Evolutionary conservation across 108 stramenopile genomes (phyloP), one percentile per base, ranked within the genome.

Genomic region (Conticribra guillardii): DNA sequence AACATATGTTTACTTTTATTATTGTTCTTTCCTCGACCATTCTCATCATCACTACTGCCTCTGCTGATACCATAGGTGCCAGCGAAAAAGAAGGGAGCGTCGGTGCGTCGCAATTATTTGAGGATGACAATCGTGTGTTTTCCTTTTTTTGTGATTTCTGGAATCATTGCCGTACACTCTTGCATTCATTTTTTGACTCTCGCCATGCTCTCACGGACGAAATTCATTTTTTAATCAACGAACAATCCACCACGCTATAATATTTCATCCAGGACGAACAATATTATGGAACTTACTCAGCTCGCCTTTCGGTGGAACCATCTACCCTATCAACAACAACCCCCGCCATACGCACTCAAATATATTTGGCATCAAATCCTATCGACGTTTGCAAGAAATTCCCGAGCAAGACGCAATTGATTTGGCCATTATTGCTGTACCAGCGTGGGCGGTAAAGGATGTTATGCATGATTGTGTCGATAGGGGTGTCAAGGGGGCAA

Each of bases 381-480:
- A 74, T 41, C 50, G 29, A 16, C 49, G 67, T 31, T 14, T 76
- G 30, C 68, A 69, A 41, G 76, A 76, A 28, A 53, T 76, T 32
- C 21, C 32, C 0, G 55, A 64, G 11, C 31, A 22, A 41, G 67
- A 27, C 18, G 24, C 44, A 3, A 76, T 80, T 7, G 79, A 80
- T 50, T 30, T 80, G 60, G 79, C 67, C 16, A 60, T 80, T 37
- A 66, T 80, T 46, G 73, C 73, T 51, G 67, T 72, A 7, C 79
- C 79, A 15, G 67, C 79, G 27, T 49, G 33, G 26, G 67, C 55
- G 15, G 76, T 76, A 18, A 76, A 76, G 23, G 17, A 62, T 1
- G 67, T 74, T 15, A 69, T 80, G 61, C 73, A 58, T 45, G 73
- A 74, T 52, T 74, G 73, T 64, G 73, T 71, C 26, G 68, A 74